Percentiles rank a stretch among this genome's conserved stretches.
phyloP scores from a whole-genome alignment of 768 basidiomycete genomes.

The Boletus insuetus region DNA sequence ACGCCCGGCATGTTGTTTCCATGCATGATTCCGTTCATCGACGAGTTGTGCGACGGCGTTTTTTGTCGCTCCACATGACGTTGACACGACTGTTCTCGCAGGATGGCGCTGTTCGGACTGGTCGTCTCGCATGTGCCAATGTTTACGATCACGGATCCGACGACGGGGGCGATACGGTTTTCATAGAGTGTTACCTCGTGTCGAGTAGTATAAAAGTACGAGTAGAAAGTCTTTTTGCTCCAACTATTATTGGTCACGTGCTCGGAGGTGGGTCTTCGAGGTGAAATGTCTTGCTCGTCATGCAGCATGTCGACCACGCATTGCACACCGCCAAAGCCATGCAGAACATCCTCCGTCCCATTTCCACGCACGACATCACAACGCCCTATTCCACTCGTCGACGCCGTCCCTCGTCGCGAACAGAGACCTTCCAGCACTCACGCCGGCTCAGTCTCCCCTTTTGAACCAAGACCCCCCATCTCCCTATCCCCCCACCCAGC shows the following conservation, averaged over 20 bases:
- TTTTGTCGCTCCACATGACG: conserved; percentile 12
- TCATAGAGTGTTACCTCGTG: conserved; percentile 27
- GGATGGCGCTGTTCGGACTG: conserved; percentile 34
- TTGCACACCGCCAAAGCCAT: conserved; percentile 18
- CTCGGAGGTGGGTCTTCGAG: conserved; percentile 15
- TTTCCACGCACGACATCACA: conserved; percentile 9
- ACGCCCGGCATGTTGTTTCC: conserved; percentile 9
- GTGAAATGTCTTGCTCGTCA: neutral
- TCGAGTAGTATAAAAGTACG: conserved; percentile 10
- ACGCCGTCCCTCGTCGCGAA: no score
- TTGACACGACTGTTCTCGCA: conserved; percentile 30
- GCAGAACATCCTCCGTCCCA: conserved; percentile 11
- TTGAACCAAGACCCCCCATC: conserved; percentile 19
- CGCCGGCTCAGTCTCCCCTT: conserved; percentile 14
- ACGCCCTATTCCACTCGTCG: no score
- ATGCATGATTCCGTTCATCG: conserved; percentile 20
- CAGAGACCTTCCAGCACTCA: conserved; percentile 8
- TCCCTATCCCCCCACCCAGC: no score
- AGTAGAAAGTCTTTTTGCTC: no score
- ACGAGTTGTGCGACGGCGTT: conserved; percentile 13
- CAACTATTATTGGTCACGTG: conserved; percentile 26
- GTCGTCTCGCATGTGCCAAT: conserved; percentile 31
- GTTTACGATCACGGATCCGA: conserved; percentile 32
- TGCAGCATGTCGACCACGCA: conserved; percentile 34
- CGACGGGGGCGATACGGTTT: conserved; percentile 31